Conservation (phyloP, 2,329 filamentous ascomycete genomes). For the Balansia obtecta region DNA sequence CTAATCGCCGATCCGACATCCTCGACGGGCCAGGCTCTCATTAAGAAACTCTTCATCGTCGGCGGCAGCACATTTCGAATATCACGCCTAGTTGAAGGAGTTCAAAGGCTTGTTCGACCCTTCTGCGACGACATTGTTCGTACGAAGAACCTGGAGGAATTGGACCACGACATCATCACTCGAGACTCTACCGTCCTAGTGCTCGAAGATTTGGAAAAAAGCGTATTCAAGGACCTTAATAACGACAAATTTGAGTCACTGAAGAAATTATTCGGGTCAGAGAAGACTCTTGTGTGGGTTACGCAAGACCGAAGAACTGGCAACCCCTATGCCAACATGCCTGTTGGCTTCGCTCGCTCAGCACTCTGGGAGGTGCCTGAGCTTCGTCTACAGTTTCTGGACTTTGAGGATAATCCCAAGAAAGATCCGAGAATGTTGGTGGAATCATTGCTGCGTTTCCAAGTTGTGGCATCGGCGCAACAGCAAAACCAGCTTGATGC, state of each 20-base stretch:
- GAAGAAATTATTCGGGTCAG: not conserved
- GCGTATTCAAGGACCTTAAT: not conserved
- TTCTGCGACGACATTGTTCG: not conserved
- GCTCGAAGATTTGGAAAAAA: not conserved
- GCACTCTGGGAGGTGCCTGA: not conserved
- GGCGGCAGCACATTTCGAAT: not conserved
- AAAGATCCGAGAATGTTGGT: not conserved
- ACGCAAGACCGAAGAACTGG: not conserved
- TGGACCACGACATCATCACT: not conserved
- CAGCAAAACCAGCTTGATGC: not conserved
- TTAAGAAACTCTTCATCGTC: not conserved
- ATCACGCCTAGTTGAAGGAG: not conserved
- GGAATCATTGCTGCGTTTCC: not conserved
- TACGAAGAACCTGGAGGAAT: not conserved
- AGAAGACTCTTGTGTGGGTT: not conserved
- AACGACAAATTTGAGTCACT: not conserved
- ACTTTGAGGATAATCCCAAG: not conserved
- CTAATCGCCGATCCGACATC: not conserved
- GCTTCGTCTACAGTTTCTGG: constrained; percentile 3
- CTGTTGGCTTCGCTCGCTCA: not conserved
- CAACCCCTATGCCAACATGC: not conserved
- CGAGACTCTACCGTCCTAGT: not conserved
- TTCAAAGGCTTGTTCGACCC: not conserved
- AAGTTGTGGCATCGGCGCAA: not conserved
- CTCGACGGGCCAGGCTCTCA: not conserved